Conservation (phyloP, 192 early-diverging fungal species). For the Dimargaris xerosporica region DNA sequence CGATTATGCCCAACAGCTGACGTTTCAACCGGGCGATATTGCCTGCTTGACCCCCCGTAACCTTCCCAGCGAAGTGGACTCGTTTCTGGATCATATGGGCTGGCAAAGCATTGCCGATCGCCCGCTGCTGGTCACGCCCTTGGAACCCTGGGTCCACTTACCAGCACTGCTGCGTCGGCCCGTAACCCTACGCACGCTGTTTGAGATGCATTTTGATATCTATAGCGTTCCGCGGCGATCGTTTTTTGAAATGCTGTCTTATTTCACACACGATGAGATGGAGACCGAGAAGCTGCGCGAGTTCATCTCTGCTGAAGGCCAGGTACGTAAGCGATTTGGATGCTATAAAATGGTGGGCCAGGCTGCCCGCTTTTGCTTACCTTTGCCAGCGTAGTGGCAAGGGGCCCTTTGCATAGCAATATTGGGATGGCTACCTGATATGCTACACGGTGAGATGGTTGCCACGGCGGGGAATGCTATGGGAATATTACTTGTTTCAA, state of each 20-base stretch:
- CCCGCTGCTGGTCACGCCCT: slow-evolving; percentile 29
- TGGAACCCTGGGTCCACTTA: slow-evolving; percentile 3
- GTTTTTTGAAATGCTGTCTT: slow-evolving; percentile 77
- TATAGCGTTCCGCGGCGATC: slow-evolving; percentile 72
- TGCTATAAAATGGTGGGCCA: too few species aligned
- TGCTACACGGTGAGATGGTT: too few species aligned
- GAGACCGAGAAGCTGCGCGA: slow-evolving; percentile 74
- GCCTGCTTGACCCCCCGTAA: slow-evolving; percentile 63
- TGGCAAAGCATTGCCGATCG: slow-evolving; percentile 53
- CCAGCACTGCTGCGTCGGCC: slow-evolving; percentile 10
- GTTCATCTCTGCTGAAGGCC: slow-evolving; percentile 59
- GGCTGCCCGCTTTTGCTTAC: too few species aligned
- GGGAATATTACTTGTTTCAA: too few species aligned
- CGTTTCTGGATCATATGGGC: slow-evolving; percentile 48
- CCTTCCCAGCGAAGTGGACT: slow-evolving; percentile 42
- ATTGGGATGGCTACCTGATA: too few species aligned
- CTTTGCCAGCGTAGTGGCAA: too few species aligned
- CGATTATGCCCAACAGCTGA: slow-evolving; percentile 1
- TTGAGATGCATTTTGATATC: slow-evolving; percentile 64
- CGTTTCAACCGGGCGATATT: slow-evolving; percentile 60
- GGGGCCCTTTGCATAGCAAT: too few species aligned
- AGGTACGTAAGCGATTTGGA: slow-evolving; percentile 23
- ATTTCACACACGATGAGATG: slow-evolving; percentile 49
- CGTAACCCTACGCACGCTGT: slow-evolving; percentile 58
- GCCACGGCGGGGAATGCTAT: too few species aligned